Percentiles rank a stretch among this genome's conserved stretches.
Evolutionary conservation across 495 filamentous ascomycete genomes (phyloP).

Genomic region (Bryoglossum gracile): DNA sequence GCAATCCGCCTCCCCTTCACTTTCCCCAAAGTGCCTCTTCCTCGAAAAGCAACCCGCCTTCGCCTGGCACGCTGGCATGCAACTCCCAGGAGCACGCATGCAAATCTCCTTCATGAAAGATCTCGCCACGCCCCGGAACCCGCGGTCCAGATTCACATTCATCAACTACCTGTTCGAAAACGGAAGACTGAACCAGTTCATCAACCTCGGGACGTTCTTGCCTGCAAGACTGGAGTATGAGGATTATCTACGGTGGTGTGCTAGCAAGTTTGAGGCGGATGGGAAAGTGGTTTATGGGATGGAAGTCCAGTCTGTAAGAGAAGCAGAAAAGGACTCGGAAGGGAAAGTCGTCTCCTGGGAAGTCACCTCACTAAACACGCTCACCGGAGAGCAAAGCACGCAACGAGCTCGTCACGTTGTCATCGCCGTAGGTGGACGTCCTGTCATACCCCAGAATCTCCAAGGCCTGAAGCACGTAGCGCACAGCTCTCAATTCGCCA

Average conservation of each 20-base stretch:
- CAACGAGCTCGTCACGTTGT: slow-evolving; percentile 69
- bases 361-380: slow-evolving; percentile 34
- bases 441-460: slow-evolving; percentile 54
- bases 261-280: slow-evolving; percentile 67
- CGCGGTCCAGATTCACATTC: slow-evolving; percentile 89
- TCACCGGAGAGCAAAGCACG: slow-evolving; percentile 29
- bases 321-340: slow-evolving; percentile 29
- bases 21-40: slow-evolving; percentile 64
- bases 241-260: slow-evolving; percentile 93
- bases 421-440: slow-evolving; percentile 74
- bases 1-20: slow-evolving; percentile 27
- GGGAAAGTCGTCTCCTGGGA: slow-evolving; percentile 45
- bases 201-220: slow-evolving; percentile 81
- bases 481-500: slow-evolving; percentile 85
- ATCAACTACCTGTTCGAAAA: slow-evolving; percentile 84
- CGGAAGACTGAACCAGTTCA: slow-evolving; percentile 75
- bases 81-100: slow-evolving; percentile 88
- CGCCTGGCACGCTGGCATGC: slow-evolving; percentile 92
- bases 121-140: slow-evolving; percentile 80
- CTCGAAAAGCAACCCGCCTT: slow-evolving; percentile 79
- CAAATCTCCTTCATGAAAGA: slow-evolving; percentile 98
- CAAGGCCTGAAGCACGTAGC: slow-evolving; percentile 47
- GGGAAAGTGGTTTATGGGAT: slow-evolving; percentile 70
- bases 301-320: slow-evolving; percentile 58
- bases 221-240: slow-evolving; percentile 86